A percentile compares a stretch with the other conserved stretches of the same genome.
phyloP scores from a whole-genome alignment of 106 monocot species.

The Dioscorea alata region DNA sequence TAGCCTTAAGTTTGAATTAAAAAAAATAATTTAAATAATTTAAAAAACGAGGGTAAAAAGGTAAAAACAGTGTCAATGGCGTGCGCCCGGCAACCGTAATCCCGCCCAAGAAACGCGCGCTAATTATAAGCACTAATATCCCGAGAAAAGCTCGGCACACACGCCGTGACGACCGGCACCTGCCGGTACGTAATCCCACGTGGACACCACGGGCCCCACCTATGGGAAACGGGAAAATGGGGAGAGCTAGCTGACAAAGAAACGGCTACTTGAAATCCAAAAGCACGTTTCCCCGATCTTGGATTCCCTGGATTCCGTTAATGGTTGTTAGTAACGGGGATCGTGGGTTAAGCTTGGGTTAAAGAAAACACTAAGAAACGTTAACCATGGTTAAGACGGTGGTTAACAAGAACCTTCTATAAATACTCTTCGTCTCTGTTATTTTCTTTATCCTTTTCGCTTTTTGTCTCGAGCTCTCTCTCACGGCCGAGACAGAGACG shows the following conservation, averaged over 20 bases:
- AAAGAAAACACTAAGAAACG: not conserved
- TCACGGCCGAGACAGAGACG: not conserved
- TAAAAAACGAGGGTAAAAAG: too few species aligned
- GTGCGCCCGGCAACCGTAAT: too few species aligned
- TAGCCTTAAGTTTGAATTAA: too few species aligned
- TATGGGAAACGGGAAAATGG: too few species aligned
- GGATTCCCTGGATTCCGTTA: not conserved
- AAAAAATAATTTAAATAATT: too few species aligned
- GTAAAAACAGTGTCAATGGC: too few species aligned
- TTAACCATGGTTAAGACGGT: slow-evolving; percentile 6
- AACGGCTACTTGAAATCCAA: too few species aligned
- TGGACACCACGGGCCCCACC: not conserved
- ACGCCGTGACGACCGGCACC: not conserved
- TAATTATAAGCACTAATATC: not conserved
- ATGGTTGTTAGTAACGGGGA: not conserved
- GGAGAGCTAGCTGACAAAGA: too few species aligned
- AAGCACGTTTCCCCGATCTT: too few species aligned
- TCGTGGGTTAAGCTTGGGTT: not conserved
- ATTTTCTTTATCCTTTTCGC: not conserved
- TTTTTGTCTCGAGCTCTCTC: slow-evolving; percentile 1
- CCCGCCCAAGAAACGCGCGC: too few species aligned
- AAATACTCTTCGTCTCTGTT: not conserved
- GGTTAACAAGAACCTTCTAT: not conserved
- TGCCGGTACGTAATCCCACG: not conserved
- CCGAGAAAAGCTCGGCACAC: not conserved